Conservation (phyloP, 495 filamentous ascomycete genomes). For the Penicillium lividum region DNA sequence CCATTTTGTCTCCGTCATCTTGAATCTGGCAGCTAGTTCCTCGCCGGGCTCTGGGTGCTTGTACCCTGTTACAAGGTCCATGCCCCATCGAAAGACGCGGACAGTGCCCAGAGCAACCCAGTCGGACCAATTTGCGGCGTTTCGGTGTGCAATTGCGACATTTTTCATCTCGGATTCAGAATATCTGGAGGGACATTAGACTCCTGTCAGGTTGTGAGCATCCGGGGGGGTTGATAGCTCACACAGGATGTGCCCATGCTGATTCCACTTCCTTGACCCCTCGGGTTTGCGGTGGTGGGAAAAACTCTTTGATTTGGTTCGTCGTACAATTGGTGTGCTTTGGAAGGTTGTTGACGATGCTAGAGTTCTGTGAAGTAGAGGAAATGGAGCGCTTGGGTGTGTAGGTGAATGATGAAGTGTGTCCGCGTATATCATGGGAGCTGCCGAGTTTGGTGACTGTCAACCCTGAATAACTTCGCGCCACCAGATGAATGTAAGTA, state of each 20-base stretch:
- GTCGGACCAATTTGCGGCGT: conserved; percentile 67
- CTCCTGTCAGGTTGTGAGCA: background rate
- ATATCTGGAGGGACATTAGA: conserved; percentile 42
- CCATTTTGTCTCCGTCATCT: conserved; percentile 77
- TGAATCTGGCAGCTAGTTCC: conserved; percentile 44
- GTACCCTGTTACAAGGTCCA: conserved; percentile 72
- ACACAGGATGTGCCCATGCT: conserved; percentile 48
- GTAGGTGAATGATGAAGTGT: conserved; percentile 12
- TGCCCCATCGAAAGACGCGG: conserved; percentile 63
- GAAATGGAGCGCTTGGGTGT: conserved; percentile 38
- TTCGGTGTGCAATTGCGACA: conserved; percentile 66
- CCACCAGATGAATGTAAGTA: conserved; percentile 27
- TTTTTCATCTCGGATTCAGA: conserved; percentile 62
- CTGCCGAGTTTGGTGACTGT: conserved; percentile 19
- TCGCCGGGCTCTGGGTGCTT: conserved; percentile 58
- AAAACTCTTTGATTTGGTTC: conserved; percentile 40
- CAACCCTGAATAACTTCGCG: conserved; percentile 29
- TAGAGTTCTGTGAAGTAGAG: conserved; percentile 30
- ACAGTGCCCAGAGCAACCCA: conserved; percentile 63
- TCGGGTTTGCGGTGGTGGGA: conserved; percentile 37
- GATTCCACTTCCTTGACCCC: conserved; percentile 39
- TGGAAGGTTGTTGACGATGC: too few species aligned
- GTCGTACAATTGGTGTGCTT: too few species aligned
- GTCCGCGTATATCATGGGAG: conserved; percentile 20
- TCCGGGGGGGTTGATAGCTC: conserved; percentile 13